Base-by-base conservation (phyloP, 768 basidiomycete genomes). In the Clitopilus hobsonii region DNA sequence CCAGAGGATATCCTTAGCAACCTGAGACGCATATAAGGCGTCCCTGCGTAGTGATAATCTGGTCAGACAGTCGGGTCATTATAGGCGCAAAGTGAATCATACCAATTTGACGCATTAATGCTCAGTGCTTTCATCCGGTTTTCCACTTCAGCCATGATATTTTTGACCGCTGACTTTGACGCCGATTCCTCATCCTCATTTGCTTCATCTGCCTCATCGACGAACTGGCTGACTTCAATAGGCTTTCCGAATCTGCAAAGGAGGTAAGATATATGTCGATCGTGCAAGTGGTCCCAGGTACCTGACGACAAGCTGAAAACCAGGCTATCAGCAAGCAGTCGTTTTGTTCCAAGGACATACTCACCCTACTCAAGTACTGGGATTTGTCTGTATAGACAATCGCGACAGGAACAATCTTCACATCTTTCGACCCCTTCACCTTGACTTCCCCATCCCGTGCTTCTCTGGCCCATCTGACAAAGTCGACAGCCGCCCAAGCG, bases 401-500 rank as follows among this genome's bases (percentile, higher is more conserved):
- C 1, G 76, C 80, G n/a, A 83, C 82, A 0, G 86, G 88, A 0
- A 89, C 70, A 56, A 88, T 73, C 1, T 73, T 60, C 38, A 84
- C 69, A 28, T 74, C 66, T 56, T 54, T 28, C 59, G 59, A n/a
- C 41, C 51, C 38, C 59, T 54, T 36, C 32, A 27, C 27, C 32
- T 56, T 54, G 52, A 29, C 38, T 54, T 51, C 11, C 54, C 58
- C 47, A 38, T 56, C 58, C 16, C 55, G 54, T 54, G 54, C 22
- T 61, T 62, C 56, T 56, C 60, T 58, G 24, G 57, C 53, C 64
- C 62, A 79, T 56, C 80, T 74, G 49, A 77, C 71, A 66, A 82
- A 89, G 63, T 90, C 88, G 49, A 90, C 77, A 5, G 84, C 86
- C 45, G 84, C 81, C 84, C 88, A 87, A 5, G 83, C 80, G 2